Evolutionary conservation across 805 yeast species (phyloP).

Genomic region (Myxozyma lipomycoides): DNA sequence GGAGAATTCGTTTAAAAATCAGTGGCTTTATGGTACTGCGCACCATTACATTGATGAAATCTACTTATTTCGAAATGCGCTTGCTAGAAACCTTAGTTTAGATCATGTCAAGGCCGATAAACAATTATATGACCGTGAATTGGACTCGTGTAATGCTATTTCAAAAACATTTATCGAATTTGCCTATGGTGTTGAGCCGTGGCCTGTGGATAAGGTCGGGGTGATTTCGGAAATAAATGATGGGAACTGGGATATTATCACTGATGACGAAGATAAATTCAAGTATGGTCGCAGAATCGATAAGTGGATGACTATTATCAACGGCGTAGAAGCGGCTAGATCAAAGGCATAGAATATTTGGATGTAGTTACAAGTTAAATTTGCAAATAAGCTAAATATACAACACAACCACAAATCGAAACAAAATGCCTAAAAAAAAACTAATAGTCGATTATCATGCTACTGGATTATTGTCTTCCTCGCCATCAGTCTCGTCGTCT

Average conservation of each 20-base stretch:
- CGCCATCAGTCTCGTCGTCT: background rate
- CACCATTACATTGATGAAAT: conserved; percentile 16
- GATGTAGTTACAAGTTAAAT: background rate
- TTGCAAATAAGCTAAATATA: background rate
- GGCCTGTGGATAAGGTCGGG: conserved; percentile 11
- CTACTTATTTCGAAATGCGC: conserved; percentile 8
- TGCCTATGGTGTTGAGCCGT: conserved; percentile 12
- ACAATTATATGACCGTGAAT: conserved; percentile 1
- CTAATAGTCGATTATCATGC: too few relatives aligned
- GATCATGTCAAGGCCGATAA: conserved; percentile 1
- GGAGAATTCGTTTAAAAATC: conserved; percentile 8
- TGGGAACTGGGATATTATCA: conserved; percentile 13
- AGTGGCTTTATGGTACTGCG: conserved; percentile 2
- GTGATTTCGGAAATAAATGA: conserved; percentile 2
- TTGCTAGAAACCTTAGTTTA: conserved; percentile 1
- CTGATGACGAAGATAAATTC: conserved; percentile 14
- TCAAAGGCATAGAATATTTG: too few relatives aligned
- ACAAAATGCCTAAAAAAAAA: too few relatives aligned
- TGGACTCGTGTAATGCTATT: conserved; percentile 1
- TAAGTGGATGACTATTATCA: conserved; percentile 7
- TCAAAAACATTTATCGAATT: conserved; percentile 16
- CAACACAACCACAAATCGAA: too few relatives aligned
- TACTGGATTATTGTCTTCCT: too few relatives aligned
- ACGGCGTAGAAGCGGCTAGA: too few relatives aligned
- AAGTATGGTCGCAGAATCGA: conserved; percentile 7